Percentiles rank a stretch among this genome's conserved stretches.
Evolutionary conservation across 2,329 filamentous ascomycete genomes (phyloP).

Genomic region (Akanthomyces muscarius): DNA sequence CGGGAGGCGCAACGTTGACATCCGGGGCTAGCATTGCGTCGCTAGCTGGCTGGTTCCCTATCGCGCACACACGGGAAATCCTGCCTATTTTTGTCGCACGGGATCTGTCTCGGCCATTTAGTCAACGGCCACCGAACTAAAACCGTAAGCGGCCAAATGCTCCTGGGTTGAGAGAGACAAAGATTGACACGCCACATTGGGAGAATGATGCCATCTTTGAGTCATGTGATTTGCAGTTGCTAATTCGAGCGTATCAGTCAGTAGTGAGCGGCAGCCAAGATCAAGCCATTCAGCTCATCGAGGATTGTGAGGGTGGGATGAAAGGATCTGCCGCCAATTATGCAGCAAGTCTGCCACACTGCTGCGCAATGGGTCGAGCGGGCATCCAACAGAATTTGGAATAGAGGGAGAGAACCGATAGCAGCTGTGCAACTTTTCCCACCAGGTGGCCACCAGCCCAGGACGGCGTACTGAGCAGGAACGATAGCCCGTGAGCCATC

Average conservation of each 20-base stretch:
- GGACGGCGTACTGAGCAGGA: not conserved
- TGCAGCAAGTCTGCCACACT: not conserved
- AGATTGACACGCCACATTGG: not conserved
- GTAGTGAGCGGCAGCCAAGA: not conserved
- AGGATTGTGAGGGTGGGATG: not conserved
- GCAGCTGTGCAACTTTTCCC: not conserved
- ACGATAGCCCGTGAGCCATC: not conserved
- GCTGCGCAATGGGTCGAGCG: not conserved
- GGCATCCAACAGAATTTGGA: not conserved
- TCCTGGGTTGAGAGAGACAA: not conserved
- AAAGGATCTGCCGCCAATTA: not conserved
- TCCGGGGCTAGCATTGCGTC: not conserved
- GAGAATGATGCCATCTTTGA: not conserved
- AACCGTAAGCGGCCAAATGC: not conserved
- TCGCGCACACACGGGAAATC: not conserved
- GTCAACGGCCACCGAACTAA: not conserved
- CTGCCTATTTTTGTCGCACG: constrained; percentile 2
- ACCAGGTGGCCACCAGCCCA: not conserved
- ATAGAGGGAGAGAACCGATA: not conserved
- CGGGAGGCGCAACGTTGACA: not conserved
- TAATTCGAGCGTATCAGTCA: not conserved
- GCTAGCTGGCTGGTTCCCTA: not conserved
- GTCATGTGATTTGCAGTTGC: constrained; percentile 2
- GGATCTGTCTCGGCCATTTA: not conserved
- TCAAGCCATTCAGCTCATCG: constrained; percentile 14